Conservation (phyloP, 768 basidiomycete species). For the Amanita fuliginea region DNA sequence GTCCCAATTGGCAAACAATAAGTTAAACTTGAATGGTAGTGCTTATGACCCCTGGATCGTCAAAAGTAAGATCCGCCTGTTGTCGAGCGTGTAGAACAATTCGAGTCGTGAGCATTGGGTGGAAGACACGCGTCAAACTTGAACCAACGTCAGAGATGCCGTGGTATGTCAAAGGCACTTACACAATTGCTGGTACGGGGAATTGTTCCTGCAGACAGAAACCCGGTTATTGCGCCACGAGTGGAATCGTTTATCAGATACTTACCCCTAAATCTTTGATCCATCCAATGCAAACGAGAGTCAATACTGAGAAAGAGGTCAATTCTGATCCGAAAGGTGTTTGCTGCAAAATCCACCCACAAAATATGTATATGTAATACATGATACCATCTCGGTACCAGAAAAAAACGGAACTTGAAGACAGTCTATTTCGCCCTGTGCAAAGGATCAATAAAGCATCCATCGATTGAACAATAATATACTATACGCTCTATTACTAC, state of each 20-base stretch:
- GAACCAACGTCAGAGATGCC: neutral
- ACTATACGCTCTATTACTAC: neutral
- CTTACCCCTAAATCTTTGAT: neutral
- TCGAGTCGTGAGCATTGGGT: slow-evolving; percentile 1
- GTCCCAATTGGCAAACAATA: neutral
- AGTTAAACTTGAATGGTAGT: neutral
- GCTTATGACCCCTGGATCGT: neutral
- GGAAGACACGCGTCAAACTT: neutral
- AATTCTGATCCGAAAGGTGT: neutral
- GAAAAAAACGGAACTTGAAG: neutral
- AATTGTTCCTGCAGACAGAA: neutral
- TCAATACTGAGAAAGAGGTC: neutral
- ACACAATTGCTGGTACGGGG: neutral
- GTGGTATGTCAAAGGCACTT: neutral
- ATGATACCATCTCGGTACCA: slow-evolving; percentile 1
- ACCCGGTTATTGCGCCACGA: neutral
- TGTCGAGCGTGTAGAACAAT: slow-evolving; percentile 1
- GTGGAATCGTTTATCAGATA: neutral
- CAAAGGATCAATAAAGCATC: neutral
- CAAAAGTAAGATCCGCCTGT: neutral
- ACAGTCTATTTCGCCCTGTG: neutral
- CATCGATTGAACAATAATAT: neutral
- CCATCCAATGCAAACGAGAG: neutral
- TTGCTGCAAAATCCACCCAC: neutral
- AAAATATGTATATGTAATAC: slow-evolving; percentile 3